phyloP scores from a whole-genome alignment of 106 monocot genomes.

The Triglochin maritima region DNA sequence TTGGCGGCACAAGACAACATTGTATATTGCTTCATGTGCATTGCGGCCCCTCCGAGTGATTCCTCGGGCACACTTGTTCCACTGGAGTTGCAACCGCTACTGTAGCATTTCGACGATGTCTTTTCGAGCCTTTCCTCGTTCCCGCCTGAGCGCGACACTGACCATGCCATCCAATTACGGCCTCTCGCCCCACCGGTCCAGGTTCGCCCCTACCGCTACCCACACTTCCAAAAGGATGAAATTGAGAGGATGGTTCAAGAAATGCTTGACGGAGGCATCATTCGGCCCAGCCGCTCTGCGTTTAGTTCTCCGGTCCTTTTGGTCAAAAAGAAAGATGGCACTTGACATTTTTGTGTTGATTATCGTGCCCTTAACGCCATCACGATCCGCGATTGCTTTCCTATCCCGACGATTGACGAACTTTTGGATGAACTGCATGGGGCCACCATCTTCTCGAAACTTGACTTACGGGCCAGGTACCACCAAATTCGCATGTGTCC shows the following conservation, averaged over 20 bases:
- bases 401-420: not conserved
- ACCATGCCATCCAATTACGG: too few relatives aligned
- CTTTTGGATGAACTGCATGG: conserved; percentile 1
- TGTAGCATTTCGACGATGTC: too few relatives aligned
- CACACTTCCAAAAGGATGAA: not conserved
- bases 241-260: not conserved
- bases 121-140: too few relatives aligned
- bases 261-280: not conserved
- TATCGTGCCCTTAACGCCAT: not conserved
- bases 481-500: not conserved
- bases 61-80: too few relatives aligned
- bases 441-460: not conserved
- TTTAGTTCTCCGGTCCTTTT: not conserved
- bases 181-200: too few relatives aligned
- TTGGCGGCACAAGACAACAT: too few relatives aligned
- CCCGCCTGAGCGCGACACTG: too few relatives aligned
- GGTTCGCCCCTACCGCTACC: not conserved
- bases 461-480: not conserved
- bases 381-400: not conserved
- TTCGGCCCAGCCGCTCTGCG: not conserved
- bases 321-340: not conserved
- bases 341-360: conserved; percentile 3
- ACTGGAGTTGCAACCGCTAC: too few relatives aligned
- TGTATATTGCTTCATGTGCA: too few relatives aligned
- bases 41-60: too few relatives aligned